Base-by-base conservation (phyloP, 495 filamentous ascomycete genomes). In the Umbilicaria muhlenbergii region DNA sequence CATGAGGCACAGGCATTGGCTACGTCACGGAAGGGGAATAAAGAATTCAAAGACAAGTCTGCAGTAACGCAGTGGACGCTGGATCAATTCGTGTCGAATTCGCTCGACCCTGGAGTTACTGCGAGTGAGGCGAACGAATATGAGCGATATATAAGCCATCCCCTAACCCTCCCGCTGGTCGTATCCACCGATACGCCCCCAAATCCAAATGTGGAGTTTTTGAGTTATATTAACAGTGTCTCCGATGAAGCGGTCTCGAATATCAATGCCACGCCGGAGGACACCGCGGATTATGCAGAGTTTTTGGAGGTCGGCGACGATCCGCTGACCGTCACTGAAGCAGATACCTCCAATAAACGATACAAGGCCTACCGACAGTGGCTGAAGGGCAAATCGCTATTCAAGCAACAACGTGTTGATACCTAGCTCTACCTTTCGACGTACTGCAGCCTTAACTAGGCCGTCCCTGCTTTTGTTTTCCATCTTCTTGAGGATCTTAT, bases 301-400 rank as follows among this genome's bases (percentile, higher is more conserved):
- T 84, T 86, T 54, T 58, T 94, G 19, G 66, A 65, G 32, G 73
- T 94, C 3, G 73, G 70, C 13, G 84, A 91, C 18, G 83, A 94
- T 49, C 83, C 84, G 8, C 64, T 98, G 28, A 86, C 83, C n/a
- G 89, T 96, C 13, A 77, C 72, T 12, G 75, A 83, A 34, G 86
- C 88, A 54, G 91, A 96, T 59, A 67, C 73, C 38, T 64, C 67
- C 32, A 95, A 91, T 70, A 94, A 94, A 70, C 66, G 92, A 49
- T 98, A 98, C 58, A 94, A 87, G 61, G 85, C 87, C 0, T 98
- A 98, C 61, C 66, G 78, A 53, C 88, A 94, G 61, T 96, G 89
- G 89, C 63, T 95, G 53, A 71, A 78, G 48, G 87, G 87, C 13
- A 94, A 94, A 67, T 87, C 82, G 54, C 66, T 94, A 47, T 94